These are phyloP conservation scores for Rhizopus arrhizus DNA, from an alignment of 371 early-diverging fungal species.

Conservation along the genomic window DNA sequence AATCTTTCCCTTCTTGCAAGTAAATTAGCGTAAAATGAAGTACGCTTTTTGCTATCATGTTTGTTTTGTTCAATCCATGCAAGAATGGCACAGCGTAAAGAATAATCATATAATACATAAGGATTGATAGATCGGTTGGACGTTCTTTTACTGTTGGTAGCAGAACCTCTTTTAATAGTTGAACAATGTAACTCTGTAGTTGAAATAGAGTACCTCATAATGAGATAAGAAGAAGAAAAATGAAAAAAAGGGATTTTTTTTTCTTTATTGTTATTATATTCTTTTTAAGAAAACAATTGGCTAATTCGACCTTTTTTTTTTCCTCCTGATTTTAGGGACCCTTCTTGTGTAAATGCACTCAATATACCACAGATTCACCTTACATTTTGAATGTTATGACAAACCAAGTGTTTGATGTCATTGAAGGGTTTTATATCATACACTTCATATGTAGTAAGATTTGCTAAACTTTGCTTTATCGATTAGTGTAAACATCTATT, in stretches of 20 bases:
- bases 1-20: constrained; percentile 41
- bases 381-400: too few species aligned
- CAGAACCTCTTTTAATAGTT: constrained; percentile 14
- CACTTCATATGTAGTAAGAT: too few species aligned
- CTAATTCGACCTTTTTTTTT: not conserved
- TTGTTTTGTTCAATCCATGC: constrained; percentile 32
- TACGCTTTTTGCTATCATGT: constrained; percentile 8
- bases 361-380: too few species aligned
- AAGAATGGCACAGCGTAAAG: constrained; percentile 36
- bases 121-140: constrained; percentile 13
- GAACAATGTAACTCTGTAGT: constrained; percentile 2
- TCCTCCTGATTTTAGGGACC: constrained; percentile 2
- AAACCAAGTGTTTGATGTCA: too few species aligned
- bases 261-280: not conserved
- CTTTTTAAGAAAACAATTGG: not conserved
- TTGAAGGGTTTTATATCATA: too few species aligned
- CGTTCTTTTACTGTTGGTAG: constrained; percentile 10
- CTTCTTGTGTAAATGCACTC: not conserved
- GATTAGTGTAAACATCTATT: too few species aligned
- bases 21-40: constrained; percentile 22
- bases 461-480: too few species aligned
- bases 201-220: not conserved
- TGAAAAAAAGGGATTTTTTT: not conserved
- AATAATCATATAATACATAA: constrained; percentile 30
- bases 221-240: not conserved